phyloP scores from a whole-genome alignment of 2,329 filamentous ascomycete species.

The Sporothrix sp. region DNA sequence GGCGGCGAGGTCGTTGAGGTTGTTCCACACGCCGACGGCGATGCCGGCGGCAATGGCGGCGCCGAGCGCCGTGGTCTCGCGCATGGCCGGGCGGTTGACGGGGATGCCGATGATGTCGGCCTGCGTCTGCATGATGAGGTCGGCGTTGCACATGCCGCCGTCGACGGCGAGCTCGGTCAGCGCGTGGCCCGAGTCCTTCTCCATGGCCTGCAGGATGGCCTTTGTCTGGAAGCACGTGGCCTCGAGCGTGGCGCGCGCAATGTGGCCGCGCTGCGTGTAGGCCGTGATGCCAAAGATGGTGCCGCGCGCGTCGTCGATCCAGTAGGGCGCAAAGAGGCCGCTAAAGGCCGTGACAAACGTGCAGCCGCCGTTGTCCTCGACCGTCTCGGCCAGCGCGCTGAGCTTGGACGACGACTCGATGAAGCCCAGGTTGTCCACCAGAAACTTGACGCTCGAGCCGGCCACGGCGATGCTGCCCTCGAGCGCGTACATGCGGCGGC shows the following conservation, averaged over 20 bases:
- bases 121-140: slow-evolving; percentile 86
- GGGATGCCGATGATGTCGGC: slow-evolving; percentile 75
- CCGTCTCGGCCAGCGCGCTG: slow-evolving; percentile 41
- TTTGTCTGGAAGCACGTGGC: slow-evolving; percentile 89
- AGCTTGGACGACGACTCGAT: slow-evolving; percentile 42
- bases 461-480: slow-evolving; percentile 79
- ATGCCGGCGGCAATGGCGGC: slow-evolving; percentile 86
- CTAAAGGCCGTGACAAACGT: slow-evolving; percentile 86
- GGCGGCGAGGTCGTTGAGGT: slow-evolving; percentile 60
- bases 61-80: slow-evolving; percentile 80
- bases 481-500: slow-evolving; percentile 60
- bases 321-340: slow-evolving; percentile 85
- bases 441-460: slow-evolving; percentile 72
- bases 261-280: slow-evolving; percentile 76
- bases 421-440: slow-evolving; percentile 55
- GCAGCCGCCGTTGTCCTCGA: slow-evolving; percentile 68
- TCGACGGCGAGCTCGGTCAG: slow-evolving; percentile 71
- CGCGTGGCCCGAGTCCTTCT: slow-evolving; percentile 67
- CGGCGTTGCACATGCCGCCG: slow-evolving; percentile 80
- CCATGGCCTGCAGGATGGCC: slow-evolving; percentile 86
- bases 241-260: slow-evolving; percentile 81
- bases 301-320: slow-evolving; percentile 87
- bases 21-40: slow-evolving; percentile 67
- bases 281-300: slow-evolving; percentile 82
- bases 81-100: slow-evolving; percentile 76